A percentile compares a stretch with the other conserved stretches of the same genome.
Conservation (phyloP, 2,329 filamentous ascomycete species). For the Nemania bipapillata region DNA sequence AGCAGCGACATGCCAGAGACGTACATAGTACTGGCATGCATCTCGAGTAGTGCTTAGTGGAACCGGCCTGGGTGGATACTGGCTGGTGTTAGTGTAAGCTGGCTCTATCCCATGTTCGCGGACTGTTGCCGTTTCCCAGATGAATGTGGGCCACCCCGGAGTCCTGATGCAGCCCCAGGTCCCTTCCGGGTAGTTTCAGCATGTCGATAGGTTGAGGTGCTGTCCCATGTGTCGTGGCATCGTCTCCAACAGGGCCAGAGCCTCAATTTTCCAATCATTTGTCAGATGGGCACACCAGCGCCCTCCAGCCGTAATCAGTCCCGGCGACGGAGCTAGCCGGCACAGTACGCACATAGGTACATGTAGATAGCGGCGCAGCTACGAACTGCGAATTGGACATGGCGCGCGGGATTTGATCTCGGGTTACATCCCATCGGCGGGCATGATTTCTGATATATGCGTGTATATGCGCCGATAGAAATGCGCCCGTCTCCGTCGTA, state of each 20-base stretch:
- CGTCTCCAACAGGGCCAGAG: conserved; percentile 16
- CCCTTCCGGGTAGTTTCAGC: conserved; percentile 25
- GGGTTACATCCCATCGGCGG: conserved; percentile 17
- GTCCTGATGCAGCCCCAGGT: conserved; percentile 31
- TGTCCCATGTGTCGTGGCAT: conserved; percentile 24
- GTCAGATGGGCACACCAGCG: conserved; percentile 7
- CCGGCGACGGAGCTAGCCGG: no score
- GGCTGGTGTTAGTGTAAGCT: conserved; percentile 39
- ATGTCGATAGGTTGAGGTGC: conserved; percentile 12
- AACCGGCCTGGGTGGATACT: conserved; percentile 39
- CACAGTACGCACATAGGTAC: conserved; percentile 10
- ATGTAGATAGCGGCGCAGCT: neutral
- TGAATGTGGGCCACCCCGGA: conserved; percentile 39
- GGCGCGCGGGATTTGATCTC: conserved; percentile 7
- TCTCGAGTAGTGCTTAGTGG: conserved; percentile 36
- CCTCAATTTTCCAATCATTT: conserved; percentile 26
- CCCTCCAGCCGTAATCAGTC: neutral
- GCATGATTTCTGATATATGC: no score
- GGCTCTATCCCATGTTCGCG: conserved; percentile 46
- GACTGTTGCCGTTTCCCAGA: conserved; percentile 45
- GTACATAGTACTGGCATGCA: conserved; percentile 29
- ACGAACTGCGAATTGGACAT: neutral
- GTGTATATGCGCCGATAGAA: no score
- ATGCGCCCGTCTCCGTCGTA: no score
- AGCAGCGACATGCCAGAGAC: conserved; percentile 16